Evolutionary conservation across 2,329 filamentous ascomycete species (phyloP).

Genomic region (Aspergillus oerlinghausenensis): DNA sequence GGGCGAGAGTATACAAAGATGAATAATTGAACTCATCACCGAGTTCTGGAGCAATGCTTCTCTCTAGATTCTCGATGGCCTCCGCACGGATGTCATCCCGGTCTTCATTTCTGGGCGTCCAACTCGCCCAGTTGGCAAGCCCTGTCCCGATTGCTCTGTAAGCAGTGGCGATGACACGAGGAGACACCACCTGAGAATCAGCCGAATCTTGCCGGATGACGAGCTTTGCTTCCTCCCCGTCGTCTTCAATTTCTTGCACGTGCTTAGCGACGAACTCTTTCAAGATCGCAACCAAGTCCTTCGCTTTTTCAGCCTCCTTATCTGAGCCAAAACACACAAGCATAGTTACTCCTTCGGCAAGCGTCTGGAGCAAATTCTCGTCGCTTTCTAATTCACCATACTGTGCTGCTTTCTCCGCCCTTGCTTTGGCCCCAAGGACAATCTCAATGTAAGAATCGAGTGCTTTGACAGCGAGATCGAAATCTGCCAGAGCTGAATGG

Average conservation of each 20-base stretch:
- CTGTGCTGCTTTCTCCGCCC: conserved; percentile 65
- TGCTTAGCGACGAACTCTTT: conserved; percentile 69
- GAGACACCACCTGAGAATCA: conserved; percentile 44
- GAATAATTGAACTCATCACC: conserved; percentile 66
- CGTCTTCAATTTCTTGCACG: conserved; percentile 26
- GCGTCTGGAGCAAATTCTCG: conserved; percentile 68
- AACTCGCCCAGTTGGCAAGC: conserved; percentile 79
- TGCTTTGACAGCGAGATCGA: conserved; percentile 83
- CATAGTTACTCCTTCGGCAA: conserved; percentile 73
- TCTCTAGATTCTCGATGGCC: conserved; percentile 71
- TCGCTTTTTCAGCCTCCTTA: conserved; percentile 73
- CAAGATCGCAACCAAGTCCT: conserved; percentile 64
- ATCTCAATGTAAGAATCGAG: conserved; percentile 91
- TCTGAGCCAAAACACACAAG: conserved; percentile 76
- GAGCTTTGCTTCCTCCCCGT: conserved; percentile 18
- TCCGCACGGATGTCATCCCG: conserved; percentile 71
- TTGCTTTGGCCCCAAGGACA: conserved; percentile 75
- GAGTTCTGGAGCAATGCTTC: conserved; percentile 64
- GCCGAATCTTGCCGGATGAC: conserved; percentile 13
- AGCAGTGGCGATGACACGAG: conserved; percentile 61
- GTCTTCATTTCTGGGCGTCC: conserved; percentile 69
- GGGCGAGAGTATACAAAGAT: conserved; percentile 71
- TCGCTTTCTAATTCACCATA: conserved; percentile 73
- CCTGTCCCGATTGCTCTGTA: conserved; percentile 84
- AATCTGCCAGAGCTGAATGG: conserved; percentile 83